These are phyloP conservation scores for Vaccinium vitisidaea DNA, from an alignment of 148 eudicot species.

Conservation along the genomic window DNA sequence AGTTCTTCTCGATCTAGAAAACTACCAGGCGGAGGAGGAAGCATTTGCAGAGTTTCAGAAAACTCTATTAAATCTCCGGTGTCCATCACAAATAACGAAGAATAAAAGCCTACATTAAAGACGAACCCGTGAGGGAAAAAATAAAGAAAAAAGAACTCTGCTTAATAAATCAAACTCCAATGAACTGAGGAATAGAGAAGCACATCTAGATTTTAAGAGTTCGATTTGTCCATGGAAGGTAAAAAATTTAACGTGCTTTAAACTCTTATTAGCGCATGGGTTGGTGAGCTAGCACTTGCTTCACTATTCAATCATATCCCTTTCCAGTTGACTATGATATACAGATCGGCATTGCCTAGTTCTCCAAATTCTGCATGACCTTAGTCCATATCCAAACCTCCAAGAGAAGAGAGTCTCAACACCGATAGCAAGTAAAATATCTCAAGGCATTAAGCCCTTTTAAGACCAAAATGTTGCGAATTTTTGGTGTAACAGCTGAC, in stretches of 20 bases:
- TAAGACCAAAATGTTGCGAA: no score
- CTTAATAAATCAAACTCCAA: neutral
- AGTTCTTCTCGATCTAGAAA: constrained; percentile 69
- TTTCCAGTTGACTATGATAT: neutral
- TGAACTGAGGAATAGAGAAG: neutral
- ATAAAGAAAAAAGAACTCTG: neutral
- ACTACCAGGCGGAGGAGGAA: constrained; percentile 73
- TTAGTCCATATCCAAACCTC: neutral
- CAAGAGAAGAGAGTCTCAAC: neutral
- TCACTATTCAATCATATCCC: neutral
- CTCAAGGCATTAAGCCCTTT: neutral
- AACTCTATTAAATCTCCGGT: constrained; percentile 10
- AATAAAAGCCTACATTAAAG: constrained; percentile 7
- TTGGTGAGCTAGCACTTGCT: neutral
- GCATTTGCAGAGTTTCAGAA: constrained; percentile 46
- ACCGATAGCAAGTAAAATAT: neutral
- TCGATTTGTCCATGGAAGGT: neutral
- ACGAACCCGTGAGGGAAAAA: neutral
- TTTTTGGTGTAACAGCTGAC: no score
- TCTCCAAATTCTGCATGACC: neutral
- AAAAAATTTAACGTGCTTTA: neutral
- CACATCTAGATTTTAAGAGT: neutral
- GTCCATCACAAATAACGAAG: constrained; percentile 18
- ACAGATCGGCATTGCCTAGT: neutral
- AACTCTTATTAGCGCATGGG: neutral